Percentiles rank a stretch among this genome's conserved stretches.
These are phyloP conservation scores for Monosporozyma unispora DNA, from an alignment of 805 yeast genomes.

Conservation along the genomic window DNA sequence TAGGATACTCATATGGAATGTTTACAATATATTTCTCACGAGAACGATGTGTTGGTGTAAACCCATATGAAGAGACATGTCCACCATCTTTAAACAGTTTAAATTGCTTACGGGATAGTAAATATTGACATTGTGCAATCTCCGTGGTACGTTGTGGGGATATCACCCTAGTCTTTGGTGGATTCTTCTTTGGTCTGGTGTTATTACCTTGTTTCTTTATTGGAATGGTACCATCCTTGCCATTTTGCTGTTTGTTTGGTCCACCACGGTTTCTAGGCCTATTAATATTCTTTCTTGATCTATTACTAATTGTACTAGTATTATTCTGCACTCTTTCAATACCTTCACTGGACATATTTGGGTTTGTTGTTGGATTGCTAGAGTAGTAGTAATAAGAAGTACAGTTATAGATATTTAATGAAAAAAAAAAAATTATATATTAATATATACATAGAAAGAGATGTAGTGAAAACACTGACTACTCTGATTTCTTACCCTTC, in stretches of 20 bases:
- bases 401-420: neutral
- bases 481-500: neutral
- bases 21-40: constrained; percentile 10
- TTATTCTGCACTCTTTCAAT: neutral
- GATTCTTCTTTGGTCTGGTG: neutral
- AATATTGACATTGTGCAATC: constrained; percentile 14
- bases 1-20: constrained; percentile 23
- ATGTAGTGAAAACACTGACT: neutral
- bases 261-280: neutral
- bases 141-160: constrained; percentile 4
- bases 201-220: neutral
- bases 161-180: neutral
- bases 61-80: constrained; percentile 18
- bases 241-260: too few relatives aligned
- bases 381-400: too few relatives aligned
- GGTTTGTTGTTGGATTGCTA: too few relatives aligned
- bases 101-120: constrained; percentile 11
- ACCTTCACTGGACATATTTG: neutral
- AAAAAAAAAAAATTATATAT: neutral
- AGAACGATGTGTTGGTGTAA: constrained; percentile 4
- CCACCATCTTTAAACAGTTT: constrained; percentile 18
- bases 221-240: neutral
- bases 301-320: neutral
- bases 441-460: neutral
- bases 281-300: neutral